phyloP scores from a whole-genome alignment of 129 eudicot genomes.

The Centaurea solstitialis region DNA sequence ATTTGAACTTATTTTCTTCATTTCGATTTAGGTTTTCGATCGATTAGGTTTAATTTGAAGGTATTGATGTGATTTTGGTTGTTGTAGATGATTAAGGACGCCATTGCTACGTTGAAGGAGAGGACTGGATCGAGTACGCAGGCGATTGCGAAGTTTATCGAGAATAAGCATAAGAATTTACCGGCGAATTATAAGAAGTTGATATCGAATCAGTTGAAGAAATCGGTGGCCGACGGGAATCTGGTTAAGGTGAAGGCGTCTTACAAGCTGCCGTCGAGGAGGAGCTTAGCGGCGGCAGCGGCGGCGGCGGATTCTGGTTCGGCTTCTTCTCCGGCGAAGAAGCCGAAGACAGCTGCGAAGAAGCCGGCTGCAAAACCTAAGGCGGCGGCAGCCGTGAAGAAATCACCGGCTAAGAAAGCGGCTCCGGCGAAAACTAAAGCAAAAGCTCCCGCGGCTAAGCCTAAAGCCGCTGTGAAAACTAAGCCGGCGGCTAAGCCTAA shows the following conservation, averaged over 20 bases:
- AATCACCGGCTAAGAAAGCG: neutral
- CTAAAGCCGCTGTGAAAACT: slow-evolving; percentile 17
- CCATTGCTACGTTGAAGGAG: slow-evolving; percentile 68
- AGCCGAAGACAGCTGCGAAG: slow-evolving; percentile 16
- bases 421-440: slow-evolving; percentile 29
- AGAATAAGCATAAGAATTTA: slow-evolving; percentile 58
- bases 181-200: slow-evolving; percentile 52
- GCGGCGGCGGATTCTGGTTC: slow-evolving; percentile 22
- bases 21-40: too few species aligned
- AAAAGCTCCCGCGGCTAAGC: slow-evolving; percentile 13
- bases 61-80: neutral
- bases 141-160: slow-evolving; percentile 61
- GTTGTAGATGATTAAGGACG: slow-evolving; percentile 63
- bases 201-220: slow-evolving; percentile 49
- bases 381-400: neutral
- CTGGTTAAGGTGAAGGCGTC: slow-evolving; percentile 58
- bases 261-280: slow-evolving; percentile 44
- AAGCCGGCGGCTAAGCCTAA: slow-evolving; percentile 32
- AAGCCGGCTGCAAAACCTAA: slow-evolving; percentile 7
- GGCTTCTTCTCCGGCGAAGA: slow-evolving; percentile 23
- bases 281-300: neutral
- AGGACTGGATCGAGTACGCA: slow-evolving; percentile 60
- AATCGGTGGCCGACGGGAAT: slow-evolving; percentile 47
- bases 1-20: too few species aligned
- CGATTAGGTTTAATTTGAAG: too few species aligned